Evolutionary conservation across 192 early-diverging fungal species (phyloP).

Genomic region (Backusella sp.): DNA sequence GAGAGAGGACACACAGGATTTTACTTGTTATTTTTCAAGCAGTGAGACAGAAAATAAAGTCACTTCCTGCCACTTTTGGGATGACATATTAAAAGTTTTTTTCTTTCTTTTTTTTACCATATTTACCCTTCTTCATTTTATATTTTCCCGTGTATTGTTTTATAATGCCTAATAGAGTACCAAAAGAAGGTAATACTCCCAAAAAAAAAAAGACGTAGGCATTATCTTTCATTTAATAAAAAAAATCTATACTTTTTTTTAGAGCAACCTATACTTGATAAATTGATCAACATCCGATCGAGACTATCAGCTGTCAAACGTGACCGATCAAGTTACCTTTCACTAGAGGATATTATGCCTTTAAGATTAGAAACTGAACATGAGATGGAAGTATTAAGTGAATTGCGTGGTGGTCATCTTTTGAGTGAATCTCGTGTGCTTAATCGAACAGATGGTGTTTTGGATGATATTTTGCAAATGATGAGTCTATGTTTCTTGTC

Average conservation of each 20-base stretch:
- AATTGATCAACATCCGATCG: slow-evolving; percentile 60
- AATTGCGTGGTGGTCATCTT: slow-evolving; percentile 21
- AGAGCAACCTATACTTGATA: slow-evolving; percentile 62
- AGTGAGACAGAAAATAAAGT: neutral
- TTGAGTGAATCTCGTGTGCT: slow-evolving; percentile 1
- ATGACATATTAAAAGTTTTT: neutral
- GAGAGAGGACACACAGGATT: neutral
- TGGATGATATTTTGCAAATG: slow-evolving; percentile 75
- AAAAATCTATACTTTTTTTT: neutral
- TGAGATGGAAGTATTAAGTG: slow-evolving; percentile 41
- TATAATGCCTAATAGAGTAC: slow-evolving; percentile 24
- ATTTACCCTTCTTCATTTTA: neutral
- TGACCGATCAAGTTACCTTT: slow-evolving; percentile 67
- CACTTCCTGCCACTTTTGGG: neutral
- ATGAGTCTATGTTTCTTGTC: slow-evolving; percentile 74
- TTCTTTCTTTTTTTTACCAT: neutral
- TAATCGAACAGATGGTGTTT: slow-evolving; percentile 60
- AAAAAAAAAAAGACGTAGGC: neutral
- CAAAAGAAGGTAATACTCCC: slow-evolving; percentile 15
- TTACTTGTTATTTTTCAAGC: neutral
- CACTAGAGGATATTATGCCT: slow-evolving; percentile 55
- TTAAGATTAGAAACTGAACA: slow-evolving; percentile 56
- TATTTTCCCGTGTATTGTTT: neutral
- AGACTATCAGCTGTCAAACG: slow-evolving; percentile 68
- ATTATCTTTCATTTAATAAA: neutral